Evolutionary conservation across 2,329 filamentous ascomycete genomes (phyloP), one percentile per base, ranked within the genome.

Genomic region (Aureobasidium sp.): DNA sequence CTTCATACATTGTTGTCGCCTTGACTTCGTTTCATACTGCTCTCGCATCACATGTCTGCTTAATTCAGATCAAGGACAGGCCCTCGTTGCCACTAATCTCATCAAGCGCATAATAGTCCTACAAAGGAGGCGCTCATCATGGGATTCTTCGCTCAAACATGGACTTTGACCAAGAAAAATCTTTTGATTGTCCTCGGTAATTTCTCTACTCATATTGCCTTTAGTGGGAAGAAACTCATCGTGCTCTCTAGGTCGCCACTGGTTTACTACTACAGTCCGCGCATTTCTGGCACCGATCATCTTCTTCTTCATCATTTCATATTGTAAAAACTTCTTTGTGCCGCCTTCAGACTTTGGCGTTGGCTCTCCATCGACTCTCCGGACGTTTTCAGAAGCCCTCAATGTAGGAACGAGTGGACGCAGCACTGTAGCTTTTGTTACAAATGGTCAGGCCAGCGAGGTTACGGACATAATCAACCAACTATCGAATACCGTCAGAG

Each of bases 261-360:
- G 75, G 70, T 74, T 81, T 54, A 78, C 81, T 31, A 84, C 81
- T 1, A 71, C 77, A 23, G 71, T 83, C 9, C 76, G 81, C 63
- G 81, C 81, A 9, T 80, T 85, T 63, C 69, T 83, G 59, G 74
- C 82, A 9, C 82, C 82, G 0, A 76, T 83, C 27, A 76, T 83
- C 42, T 81, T 82, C 67, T 72, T 76, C n/a, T 73, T 71, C 50
- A 77, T 79, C 60, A 64, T 70, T 29, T 61, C 68, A n/a, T 72
- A 69, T 55, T 87, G 90, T 17, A 86, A 89, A 66, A 92, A 92
- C 70, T 83, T 96, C 64, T 93, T 95, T 68, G 82, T 92, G 3
- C 87, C 90, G 0, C 87, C 89, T 1, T 87, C 88, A 0, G 75
- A 80, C 3, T 95, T 81, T 68, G 92, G 92, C 46, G 84, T 96